Evolutionary conservation across 2,329 filamentous ascomycete species (phyloP).

Genomic region (Stagonosporopsis rhizophila): DNA sequence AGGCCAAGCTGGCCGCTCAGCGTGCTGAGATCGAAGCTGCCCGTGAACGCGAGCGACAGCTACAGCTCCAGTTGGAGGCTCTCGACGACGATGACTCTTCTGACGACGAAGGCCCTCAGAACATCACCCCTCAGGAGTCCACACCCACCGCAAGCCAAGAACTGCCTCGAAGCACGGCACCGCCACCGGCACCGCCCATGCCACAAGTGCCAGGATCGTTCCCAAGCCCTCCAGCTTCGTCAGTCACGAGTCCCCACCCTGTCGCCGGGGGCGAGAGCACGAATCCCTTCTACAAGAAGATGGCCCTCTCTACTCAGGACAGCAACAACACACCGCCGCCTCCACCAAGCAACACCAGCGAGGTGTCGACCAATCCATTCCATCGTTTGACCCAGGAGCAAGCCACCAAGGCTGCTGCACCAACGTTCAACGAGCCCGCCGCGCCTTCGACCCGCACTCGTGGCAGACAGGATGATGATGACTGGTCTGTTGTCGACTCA

Average conservation of each 20-base stretch:
- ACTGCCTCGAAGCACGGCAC: constrained; percentile 52
- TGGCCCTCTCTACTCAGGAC: constrained; percentile 72
- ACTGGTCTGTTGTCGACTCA: constrained; percentile 83
- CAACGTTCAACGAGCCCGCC: constrained; percentile 53
- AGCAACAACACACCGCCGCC: constrained; percentile 52
- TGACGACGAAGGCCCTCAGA: constrained; percentile 78
- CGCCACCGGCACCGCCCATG: constrained; percentile 58
- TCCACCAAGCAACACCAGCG: constrained; percentile 50
- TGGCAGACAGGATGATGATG: constrained; percentile 69
- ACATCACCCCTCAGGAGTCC: constrained; percentile 69
- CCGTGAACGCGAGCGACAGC: constrained; percentile 85
- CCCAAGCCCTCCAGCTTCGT: constrained; percentile 57
- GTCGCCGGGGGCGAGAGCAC: constrained; percentile 78
- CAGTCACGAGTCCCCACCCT: constrained; percentile 55
- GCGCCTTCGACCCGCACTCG: constrained; percentile 61
- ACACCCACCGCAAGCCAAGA: constrained; percentile 66
- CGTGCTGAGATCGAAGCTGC: constrained; percentile 92
- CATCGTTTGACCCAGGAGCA: constrained; percentile 78
- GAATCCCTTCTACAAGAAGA: constrained; percentile 93
- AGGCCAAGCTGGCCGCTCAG: constrained; percentile 81
- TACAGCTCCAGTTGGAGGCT: constrained; percentile 86
- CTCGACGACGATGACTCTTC: constrained; percentile 70
- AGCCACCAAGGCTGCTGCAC: constrained; percentile 55
- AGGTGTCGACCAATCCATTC: constrained; percentile 86
- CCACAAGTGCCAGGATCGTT: constrained; percentile 54